phyloP scores from a whole-genome alignment of 371 early-diverging fungal species.

The Capillidium heterosporum region DNA sequence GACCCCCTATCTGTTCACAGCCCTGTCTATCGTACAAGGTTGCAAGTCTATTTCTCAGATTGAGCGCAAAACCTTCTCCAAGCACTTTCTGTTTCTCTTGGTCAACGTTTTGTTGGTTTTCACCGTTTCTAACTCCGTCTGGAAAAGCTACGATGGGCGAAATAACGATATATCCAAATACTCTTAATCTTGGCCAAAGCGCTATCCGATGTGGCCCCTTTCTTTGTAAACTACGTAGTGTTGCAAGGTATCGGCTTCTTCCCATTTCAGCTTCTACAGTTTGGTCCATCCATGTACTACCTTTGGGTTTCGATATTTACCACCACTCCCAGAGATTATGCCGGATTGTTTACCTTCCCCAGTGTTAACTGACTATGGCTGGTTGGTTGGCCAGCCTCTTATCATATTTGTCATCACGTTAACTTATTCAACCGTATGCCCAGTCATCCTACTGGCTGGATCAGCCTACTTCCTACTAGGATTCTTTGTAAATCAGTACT shows the following conservation, averaged over 20 bases:
- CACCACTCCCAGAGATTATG: conserved; percentile 46
- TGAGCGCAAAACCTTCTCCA: conserved; percentile 41
- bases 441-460: conserved; percentile 63
- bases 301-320: conserved; percentile 20
- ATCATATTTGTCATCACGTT: conserved; percentile 67
- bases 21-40: conserved; percentile 29
- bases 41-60: conserved; percentile 34
- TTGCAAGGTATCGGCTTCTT: conserved; percentile 42
- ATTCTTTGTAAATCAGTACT: conserved; percentile 55
- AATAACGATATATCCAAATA: conserved; percentile 37
- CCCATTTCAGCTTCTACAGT: conserved; percentile 16
- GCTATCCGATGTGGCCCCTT: conserved; percentile 49
- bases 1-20: conserved; percentile 42
- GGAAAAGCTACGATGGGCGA: conserved; percentile 46
- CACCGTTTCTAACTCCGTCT: conserved; percentile 51
- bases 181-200: conserved; percentile 46
- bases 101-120: conserved; percentile 78
- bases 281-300: conserved; percentile 25
- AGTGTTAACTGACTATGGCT: conserved; percentile 42
- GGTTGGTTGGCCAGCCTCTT: conserved; percentile 48
- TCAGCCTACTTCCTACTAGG: conserved; percentile 55
- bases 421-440: conserved; percentile 71
- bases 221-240: conserved; percentile 59
- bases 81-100: conserved; percentile 72
- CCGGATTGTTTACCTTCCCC: conserved; percentile 28